phyloP scores from a whole-genome alignment of 208 protist genomes.

The Zelonia costaricensis region DNA sequence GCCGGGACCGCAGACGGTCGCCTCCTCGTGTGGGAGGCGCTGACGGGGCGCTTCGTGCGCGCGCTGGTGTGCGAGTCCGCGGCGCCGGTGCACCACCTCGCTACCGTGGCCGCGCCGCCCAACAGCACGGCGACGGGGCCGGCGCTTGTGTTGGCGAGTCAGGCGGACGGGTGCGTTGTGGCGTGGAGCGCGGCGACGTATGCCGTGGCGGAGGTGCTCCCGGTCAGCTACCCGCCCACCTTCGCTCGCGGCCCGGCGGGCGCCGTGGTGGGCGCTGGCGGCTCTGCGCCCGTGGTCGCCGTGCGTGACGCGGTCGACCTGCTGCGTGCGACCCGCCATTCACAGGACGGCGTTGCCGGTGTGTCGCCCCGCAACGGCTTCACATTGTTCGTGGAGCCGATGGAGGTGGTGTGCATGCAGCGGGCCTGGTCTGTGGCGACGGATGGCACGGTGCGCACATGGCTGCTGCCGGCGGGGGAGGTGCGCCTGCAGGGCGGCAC shows the following conservation, averaged over 20 bases:
- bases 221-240: conserved; percentile 43
- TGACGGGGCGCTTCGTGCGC: conserved; percentile 29
- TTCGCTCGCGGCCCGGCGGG: neutral
- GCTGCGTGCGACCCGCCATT: conserved; percentile 18
- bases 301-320: conserved; percentile 35
- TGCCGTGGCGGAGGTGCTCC: conserved; percentile 32
- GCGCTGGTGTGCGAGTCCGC: conserved; percentile 24
- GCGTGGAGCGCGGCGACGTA: conserved; percentile 38
- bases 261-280: neutral
- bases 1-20: conserved; percentile 35
- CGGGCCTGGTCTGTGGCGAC: conserved; percentile 52
- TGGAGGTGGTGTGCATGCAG: conserved; percentile 45
- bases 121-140: neutral
- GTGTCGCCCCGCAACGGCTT: too few species aligned
- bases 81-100: conserved; percentile 23
- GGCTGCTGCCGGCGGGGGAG: conserved; percentile 46
- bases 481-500: too few species aligned
- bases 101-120: neutral
- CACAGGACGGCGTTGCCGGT: neutral
- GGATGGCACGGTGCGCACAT: conserved; percentile 62
- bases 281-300: conserved; percentile 1
- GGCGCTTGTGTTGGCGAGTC: conserved; percentile 38
- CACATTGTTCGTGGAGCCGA: conserved; percentile 40
- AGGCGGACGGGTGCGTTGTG: conserved; percentile 44
- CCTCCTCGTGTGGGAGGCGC: conserved; percentile 41